Conservation (phyloP, 768 basidiomycete genomes). For the Rossbeevera mucosa region DNA sequence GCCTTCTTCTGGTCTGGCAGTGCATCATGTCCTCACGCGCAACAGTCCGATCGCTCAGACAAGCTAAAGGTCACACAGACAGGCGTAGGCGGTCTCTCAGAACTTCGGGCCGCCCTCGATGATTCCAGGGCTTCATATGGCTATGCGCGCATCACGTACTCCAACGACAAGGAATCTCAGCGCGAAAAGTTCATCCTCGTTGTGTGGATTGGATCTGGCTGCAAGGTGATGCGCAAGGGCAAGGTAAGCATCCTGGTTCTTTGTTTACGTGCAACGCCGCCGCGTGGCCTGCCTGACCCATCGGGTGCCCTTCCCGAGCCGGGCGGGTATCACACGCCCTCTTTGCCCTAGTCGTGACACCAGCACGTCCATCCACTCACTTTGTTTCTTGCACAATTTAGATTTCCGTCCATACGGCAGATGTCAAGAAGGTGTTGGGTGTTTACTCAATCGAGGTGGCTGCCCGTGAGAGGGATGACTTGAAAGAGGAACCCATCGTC, state of each 20-base stretch:
- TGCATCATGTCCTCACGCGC: conserved; percentile 19
- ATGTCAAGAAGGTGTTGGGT: conserved; percentile 78
- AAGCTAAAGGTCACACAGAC: conserved; percentile 73
- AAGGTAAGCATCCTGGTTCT: conserved; percentile 51
- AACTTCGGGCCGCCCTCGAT: conserved; percentile 68
- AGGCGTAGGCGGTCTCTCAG: conserved; percentile 73
- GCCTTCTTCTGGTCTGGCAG: conserved; percentile 3
- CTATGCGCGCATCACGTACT: conserved; percentile 78
- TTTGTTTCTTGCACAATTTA: conserved; percentile 31
- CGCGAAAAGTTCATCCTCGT: conserved; percentile 88
- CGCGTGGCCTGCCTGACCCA: conserved; percentile 14
- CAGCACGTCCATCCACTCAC: conserved; percentile 27
- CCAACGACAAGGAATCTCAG: conserved; percentile 80
- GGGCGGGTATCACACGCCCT: conserved; percentile 21
- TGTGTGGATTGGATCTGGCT: conserved; percentile 75
- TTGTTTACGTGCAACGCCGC: conserved; percentile 13
- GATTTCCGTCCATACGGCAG: conserved; percentile 89
- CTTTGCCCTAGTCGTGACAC: conserved; percentile 22
- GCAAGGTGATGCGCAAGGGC: conserved; percentile 89
- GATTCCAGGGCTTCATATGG: conserved; percentile 77
- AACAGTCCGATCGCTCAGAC: conserved; percentile 70
- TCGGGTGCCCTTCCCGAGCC: conserved; percentile 3
- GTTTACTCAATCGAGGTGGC: conserved; percentile 85
- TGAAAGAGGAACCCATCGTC: conserved; percentile 86
- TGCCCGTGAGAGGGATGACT: conserved; percentile 76